Evolutionary conservation across 2,329 filamentous ascomycete species (phyloP).

Genomic region (Diaporthe citriasiana): DNA sequence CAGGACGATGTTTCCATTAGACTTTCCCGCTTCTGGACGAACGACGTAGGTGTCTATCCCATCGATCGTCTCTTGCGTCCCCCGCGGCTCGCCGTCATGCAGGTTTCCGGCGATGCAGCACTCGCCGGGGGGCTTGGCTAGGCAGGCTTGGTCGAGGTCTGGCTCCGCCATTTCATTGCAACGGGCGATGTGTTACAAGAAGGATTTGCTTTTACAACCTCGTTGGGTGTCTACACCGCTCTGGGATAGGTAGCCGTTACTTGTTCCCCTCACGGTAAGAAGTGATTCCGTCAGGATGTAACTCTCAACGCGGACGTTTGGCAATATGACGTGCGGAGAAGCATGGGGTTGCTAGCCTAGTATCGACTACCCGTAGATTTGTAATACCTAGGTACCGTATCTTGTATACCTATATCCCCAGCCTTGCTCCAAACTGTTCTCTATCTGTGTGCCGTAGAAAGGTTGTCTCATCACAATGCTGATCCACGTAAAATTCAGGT

Average conservation of each 20-base stretch:
- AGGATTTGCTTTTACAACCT: neutral
- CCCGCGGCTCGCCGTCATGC: conserved; percentile 55
- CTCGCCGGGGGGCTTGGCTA: conserved; percentile 52
- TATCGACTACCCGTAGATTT: too few species aligned
- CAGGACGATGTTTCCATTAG: conserved; percentile 58
- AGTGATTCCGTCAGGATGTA: neutral
- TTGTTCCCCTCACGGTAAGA: neutral
- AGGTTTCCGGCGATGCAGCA: conserved; percentile 57
- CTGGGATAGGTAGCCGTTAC: neutral
- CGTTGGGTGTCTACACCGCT: neutral
- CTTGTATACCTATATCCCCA: too few species aligned
- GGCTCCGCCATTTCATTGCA: neutral
- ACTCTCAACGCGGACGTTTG: too few species aligned
- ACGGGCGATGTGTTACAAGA: neutral
- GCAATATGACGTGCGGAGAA: conserved; percentile 5
- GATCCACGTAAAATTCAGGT: too few species aligned
- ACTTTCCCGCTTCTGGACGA: conserved; percentile 44
- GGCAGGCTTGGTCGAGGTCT: conserved; percentile 31
- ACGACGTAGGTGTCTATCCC: conserved; percentile 56
- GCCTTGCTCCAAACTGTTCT: too few species aligned
- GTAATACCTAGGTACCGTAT: too few species aligned
- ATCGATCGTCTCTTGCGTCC: conserved; percentile 51
- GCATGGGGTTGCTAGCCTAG: neutral
- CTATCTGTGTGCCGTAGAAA: too few species aligned
- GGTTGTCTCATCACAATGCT: too few species aligned